A percentile compares a stretch with the other conserved stretches of the same genome.
phyloP scores from a whole-genome alignment of 2,329 filamentous ascomycete genomes.

The Coleophoma eucalyptorum region DNA sequence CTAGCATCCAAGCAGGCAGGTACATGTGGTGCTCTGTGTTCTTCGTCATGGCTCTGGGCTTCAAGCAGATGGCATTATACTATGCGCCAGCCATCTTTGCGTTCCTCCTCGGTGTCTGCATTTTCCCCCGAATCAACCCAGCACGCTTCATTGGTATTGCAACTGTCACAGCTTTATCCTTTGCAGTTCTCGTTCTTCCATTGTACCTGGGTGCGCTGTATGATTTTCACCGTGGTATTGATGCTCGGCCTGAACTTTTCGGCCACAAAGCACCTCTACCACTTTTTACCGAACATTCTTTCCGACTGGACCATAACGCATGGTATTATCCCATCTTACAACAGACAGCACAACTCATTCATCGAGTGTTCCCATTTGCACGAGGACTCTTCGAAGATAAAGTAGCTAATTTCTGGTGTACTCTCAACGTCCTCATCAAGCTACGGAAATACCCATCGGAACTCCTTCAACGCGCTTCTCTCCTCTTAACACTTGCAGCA shows the following conservation, averaged over 20 bases:
- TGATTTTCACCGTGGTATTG: conserved; percentile 61
- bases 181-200: conserved; percentile 72
- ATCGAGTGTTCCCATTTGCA: conserved; percentile 93
- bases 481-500: conserved; percentile 69
- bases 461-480: conserved; percentile 71
- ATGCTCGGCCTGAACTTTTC: conserved; percentile 51
- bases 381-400: conserved; percentile 98
- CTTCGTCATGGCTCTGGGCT: conserved; percentile 90
- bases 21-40: conserved; percentile 88
- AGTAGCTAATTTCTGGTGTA: conserved; percentile 97
- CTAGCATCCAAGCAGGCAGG: conserved; percentile 80
- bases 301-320: conserved; percentile 58
- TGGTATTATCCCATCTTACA: conserved; percentile 72
- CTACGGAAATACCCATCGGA: conserved; percentile 69
- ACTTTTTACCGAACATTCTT: conserved; percentile 52
- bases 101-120: conserved; percentile 81
- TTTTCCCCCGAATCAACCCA: conserved; percentile 69
- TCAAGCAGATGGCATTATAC: conserved; percentile 99
- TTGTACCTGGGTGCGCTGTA: conserved; percentile 69
- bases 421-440: conserved; percentile 85
- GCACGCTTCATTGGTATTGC: conserved; percentile 72
- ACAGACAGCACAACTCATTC: conserved; percentile 78
- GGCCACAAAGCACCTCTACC: conserved; percentile 60
- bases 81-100: conserved; percentile 92
- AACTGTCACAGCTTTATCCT: conserved; percentile 67